Evolutionary conservation across 2,329 filamentous ascomycete genomes (phyloP).

Genomic region (Chrysoporthe puriensis): DNA sequence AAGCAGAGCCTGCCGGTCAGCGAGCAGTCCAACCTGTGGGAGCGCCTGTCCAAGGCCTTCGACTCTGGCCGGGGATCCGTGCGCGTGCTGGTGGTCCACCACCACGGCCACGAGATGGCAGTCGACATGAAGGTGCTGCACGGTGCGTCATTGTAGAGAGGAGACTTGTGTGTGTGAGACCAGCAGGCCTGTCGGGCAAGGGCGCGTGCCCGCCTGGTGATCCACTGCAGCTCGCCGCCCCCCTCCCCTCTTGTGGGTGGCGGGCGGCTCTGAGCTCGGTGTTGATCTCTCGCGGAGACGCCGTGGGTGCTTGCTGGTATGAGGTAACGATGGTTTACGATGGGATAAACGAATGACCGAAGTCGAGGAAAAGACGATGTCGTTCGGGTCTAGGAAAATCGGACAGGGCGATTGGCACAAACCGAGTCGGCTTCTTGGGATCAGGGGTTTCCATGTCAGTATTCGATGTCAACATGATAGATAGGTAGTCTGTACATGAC

Average conservation of each 20-base stretch:
- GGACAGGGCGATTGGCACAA: not conserved
- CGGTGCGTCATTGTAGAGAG: conserved; percentile 65
- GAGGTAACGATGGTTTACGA: not conserved
- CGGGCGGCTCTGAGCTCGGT: conserved; percentile 23
- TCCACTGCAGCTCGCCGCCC: conserved; percentile 25
- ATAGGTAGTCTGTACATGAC: conserved; percentile 4
- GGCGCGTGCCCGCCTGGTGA: conserved; percentile 18
- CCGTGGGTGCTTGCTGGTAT: not conserved
- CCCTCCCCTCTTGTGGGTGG: not conserved
- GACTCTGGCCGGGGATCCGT: conserved; percentile 91
- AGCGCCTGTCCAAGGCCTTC: conserved; percentile 81
- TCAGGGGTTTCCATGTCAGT: not conserved
- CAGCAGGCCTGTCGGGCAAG: not conserved
- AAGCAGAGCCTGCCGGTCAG: conserved; percentile 94
- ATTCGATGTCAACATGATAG: not conserved
- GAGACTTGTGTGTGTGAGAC: not conserved
- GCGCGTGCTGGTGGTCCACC: conserved; percentile 93
- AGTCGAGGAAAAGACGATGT: not conserved
- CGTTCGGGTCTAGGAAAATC: not conserved
- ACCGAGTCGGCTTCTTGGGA: not conserved
- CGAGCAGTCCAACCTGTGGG: conserved; percentile 89
- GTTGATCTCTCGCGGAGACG: conserved; percentile 26
- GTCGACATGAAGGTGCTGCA: conserved; percentile 99
- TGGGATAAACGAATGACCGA: not conserved
- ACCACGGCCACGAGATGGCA: conserved; percentile 89